Evolutionary conservation across 164 flowering plant genomes (phyloP).

Genomic region (Vitis rotundifolia): DNA sequence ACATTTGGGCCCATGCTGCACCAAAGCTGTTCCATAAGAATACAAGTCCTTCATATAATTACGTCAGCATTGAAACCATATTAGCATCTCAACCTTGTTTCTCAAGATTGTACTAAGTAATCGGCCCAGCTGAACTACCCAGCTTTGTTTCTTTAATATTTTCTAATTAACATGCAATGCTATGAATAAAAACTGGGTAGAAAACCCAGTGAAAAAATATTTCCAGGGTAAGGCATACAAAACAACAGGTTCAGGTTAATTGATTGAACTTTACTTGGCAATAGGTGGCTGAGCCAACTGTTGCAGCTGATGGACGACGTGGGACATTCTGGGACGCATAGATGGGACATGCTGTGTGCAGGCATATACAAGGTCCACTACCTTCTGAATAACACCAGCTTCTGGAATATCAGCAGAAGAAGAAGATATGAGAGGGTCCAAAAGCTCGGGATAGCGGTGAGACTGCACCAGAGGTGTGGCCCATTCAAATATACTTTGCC

Average conservation of each 20-base stretch:
- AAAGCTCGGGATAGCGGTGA: slow-evolving; percentile 68
- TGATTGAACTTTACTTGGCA: slow-evolving; percentile 16
- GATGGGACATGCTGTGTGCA: slow-evolving; percentile 97
- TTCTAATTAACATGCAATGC: no score
- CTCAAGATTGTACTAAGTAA: no score
- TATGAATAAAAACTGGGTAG: no score
- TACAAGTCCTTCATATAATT: no score
- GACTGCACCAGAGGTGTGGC: slow-evolving; percentile 92
- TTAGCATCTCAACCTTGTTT: no score
- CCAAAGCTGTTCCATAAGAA: no score
- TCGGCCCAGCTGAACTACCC: no score
- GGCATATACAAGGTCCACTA: slow-evolving; percentile 88
- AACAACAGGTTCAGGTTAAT: not conserved
- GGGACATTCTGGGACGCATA: slow-evolving; percentile 93
- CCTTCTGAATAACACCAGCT: slow-evolving; percentile 73
- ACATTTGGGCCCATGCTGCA: no score
- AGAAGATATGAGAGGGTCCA: slow-evolving; percentile 74
- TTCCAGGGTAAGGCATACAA: not conserved
- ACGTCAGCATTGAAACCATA: no score
- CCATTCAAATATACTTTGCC: slow-evolving; percentile 95
- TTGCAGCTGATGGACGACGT: slow-evolving; percentile 93
- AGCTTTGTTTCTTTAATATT: no score
- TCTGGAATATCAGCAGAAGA: slow-evolving; percentile 66
- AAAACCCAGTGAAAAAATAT: no score
- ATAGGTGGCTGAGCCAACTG: slow-evolving; percentile 50